Evolutionary conservation across 192 early-diverging fungal species (phyloP).

Genomic region (Backusella liffmaniae): DNA sequence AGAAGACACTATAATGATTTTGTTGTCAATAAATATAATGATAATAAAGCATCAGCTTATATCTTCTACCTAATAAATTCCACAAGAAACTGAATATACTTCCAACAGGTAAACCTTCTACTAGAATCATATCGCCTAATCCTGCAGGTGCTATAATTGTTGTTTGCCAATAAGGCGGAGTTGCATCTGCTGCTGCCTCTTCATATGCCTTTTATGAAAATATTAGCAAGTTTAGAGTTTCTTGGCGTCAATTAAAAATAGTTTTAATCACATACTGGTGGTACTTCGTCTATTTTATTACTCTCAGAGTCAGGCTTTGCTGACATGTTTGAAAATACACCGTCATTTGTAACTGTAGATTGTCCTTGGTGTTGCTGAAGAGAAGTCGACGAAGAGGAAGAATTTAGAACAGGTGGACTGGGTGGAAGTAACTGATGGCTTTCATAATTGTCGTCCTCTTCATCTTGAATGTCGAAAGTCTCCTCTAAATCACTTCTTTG

Average conservation of each 20-base stretch:
- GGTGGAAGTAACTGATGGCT: constrained; percentile 4
- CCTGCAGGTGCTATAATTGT: constrained; percentile 62
- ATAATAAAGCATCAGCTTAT: not conserved
- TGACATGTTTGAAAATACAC: constrained; percentile 50
- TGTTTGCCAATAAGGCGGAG: constrained; percentile 68
- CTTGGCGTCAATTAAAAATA: not conserved
- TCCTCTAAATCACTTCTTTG: constrained; percentile 14
- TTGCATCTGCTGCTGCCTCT: constrained; percentile 67
- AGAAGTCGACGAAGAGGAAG: not conserved
- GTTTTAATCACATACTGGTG: constrained; percentile 36
- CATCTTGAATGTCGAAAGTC: constrained; percentile 1
- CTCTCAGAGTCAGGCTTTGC: constrained; percentile 48
- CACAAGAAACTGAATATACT: constrained; percentile 69
- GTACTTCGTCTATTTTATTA: constrained; percentile 37
- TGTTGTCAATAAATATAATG: not conserved
- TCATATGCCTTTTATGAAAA: constrained; percentile 53
- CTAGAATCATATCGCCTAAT: constrained; percentile 76
- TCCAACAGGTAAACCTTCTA: constrained; percentile 90
- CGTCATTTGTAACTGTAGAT: constrained; percentile 32
- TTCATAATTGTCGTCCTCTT: constrained; percentile 1
- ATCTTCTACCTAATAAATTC: constrained; percentile 58
- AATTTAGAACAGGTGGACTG: not conserved
- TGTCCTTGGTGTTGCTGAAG: not conserved
- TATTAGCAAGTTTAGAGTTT: constrained; percentile 1
- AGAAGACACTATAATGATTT: constrained; percentile 49